phyloP scores from a whole-genome alignment of 1,139 yeast genomes.

The Neolecta irregularis region DNA sequence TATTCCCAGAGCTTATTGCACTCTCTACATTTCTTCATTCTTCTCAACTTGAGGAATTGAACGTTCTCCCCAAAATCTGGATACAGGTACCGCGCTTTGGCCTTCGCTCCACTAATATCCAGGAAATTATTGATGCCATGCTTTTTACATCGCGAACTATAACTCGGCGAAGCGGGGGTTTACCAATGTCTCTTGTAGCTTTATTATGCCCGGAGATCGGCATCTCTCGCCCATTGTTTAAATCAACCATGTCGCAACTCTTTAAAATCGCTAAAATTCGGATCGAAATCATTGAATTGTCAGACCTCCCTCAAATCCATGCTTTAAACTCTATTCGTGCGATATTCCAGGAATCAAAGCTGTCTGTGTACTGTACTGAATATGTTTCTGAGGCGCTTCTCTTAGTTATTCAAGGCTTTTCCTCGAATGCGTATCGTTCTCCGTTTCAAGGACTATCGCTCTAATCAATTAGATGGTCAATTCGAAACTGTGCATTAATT shows the following conservation, averaged over 20 bases:
- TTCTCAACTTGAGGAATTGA: conserved; percentile 20
- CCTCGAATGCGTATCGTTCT: conserved; percentile 16
- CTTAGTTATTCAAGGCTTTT: conserved; percentile 46
- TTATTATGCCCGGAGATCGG: conserved; percentile 42
- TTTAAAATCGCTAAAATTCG: conserved; percentile 23
- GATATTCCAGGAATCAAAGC: conserved; percentile 51
- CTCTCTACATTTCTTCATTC: conserved; percentile 40
- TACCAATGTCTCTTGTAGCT: conserved; percentile 66
- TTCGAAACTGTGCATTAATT: conserved; percentile 88
- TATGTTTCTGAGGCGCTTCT: conserved; percentile 45
- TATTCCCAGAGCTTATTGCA: conserved; percentile 59
- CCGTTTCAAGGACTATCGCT: not conserved
- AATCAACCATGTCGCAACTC: conserved; percentile 37
- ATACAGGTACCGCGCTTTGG: conserved; percentile 20
- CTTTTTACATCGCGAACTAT: conserved; percentile 48
- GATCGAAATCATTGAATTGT: conserved; percentile 24
- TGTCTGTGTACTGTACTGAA: conserved; percentile 38
- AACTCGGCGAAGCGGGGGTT: conserved; percentile 82
- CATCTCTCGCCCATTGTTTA: conserved; percentile 25
- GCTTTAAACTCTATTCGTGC: conserved; percentile 75
- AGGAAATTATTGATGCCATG: conserved; percentile 37
- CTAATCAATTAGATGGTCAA: conserved; percentile 44
- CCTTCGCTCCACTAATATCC: conserved; percentile 3
- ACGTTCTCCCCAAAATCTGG: conserved; percentile 38
- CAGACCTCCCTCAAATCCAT: conserved; percentile 58